phyloP scores from a whole-genome alignment of 805 yeast genomes.

The Yamadazyma sp. region DNA sequence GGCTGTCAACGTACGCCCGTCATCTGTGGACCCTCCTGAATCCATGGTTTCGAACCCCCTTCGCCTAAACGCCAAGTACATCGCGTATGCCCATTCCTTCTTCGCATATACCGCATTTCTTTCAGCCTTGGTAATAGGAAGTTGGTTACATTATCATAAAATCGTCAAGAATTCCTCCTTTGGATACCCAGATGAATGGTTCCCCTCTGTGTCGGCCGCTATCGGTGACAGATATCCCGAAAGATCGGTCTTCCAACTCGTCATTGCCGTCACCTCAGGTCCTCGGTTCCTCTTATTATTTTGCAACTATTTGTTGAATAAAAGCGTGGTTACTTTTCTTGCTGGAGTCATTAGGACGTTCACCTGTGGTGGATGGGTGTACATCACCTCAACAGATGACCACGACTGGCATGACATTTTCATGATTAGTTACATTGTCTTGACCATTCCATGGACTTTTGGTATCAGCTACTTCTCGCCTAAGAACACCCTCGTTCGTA shows the following conservation, averaged over 20 bases:
- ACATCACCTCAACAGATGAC: constrained; percentile 94
- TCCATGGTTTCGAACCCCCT: neutral
- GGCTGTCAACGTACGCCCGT: neutral
- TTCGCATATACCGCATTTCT: constrained; percentile 75
- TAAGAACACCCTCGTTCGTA: constrained; percentile 43
- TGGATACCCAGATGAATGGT: constrained; percentile 98
- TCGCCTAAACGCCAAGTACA: constrained; percentile 57
- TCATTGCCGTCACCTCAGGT: constrained; percentile 91
- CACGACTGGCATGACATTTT: constrained; percentile 95
- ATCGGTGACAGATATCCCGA: constrained; percentile 98
- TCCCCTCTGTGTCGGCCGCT: constrained; percentile 95
- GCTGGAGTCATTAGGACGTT: constrained; percentile 86
- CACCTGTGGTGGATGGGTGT: constrained; percentile 98
- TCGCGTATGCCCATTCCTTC: constrained; percentile 71
- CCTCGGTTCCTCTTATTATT: constrained; percentile 74
- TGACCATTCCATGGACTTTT: constrained; percentile 90
- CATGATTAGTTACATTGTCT: constrained; percentile 85
- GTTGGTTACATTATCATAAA: constrained; percentile 76
- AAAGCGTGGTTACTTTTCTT: constrained; percentile 25
- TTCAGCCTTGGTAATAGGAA: constrained; percentile 73
- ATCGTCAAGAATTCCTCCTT: constrained; percentile 83
- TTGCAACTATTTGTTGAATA: constrained; percentile 48
- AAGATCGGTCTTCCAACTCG: constrained; percentile 83
- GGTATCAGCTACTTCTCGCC: constrained; percentile 56
- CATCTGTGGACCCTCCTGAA: neutral